Conservation (phyloP, 2,329 filamentous ascomycete species). For the Daldinia eschscholtzii region DNA sequence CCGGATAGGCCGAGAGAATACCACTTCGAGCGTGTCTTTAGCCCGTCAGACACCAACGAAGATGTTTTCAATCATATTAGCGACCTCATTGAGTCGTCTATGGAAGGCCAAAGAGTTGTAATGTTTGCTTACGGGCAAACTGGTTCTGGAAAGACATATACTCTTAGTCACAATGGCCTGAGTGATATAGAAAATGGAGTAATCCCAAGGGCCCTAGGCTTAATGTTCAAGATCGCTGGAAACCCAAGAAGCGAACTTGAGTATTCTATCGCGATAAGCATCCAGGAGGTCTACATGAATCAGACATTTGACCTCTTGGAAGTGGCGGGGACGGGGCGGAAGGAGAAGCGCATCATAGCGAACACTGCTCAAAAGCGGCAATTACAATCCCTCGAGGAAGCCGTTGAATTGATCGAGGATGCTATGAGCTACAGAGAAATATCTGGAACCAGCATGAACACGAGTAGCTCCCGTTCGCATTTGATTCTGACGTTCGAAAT, state of each 20-base stretch:
- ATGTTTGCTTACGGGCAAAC: constrained; percentile 99
- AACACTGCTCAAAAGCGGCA: constrained; percentile 42
- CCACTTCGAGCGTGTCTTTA: constrained; percentile 92
- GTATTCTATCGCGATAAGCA: constrained; percentile 90
- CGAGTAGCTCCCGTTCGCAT: constrained; percentile 90
- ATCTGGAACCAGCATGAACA: constrained; percentile 92
- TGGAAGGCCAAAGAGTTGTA: constrained; percentile 95
- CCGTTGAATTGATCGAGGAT: constrained; percentile 80
- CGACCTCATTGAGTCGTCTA: constrained; percentile 89
- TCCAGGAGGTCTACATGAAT: constrained; percentile 98
- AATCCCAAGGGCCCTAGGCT: constrained; percentile 89
- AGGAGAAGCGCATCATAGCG: constrained; percentile 66
- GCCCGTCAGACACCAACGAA: constrained; percentile 78
- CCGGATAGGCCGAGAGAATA: constrained; percentile 80
- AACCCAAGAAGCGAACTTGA: constrained; percentile 75
- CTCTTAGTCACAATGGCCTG: constrained; percentile 75
- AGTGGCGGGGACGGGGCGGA: constrained; percentile 73
- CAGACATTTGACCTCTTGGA: constrained; percentile 86
- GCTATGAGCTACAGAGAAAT: constrained; percentile 87
- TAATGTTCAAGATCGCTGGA: constrained; percentile 83
- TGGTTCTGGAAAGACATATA: constrained; percentile 93
- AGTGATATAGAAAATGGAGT: constrained; percentile 74
- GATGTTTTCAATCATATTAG: constrained; percentile 94
- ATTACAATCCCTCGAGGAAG: constrained; percentile 80
- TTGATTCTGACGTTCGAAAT: constrained; percentile 79